These are phyloP conservation scores for Tephrocybe sp. DNA, from an alignment of 768 basidiomycete genomes.

Conservation along the genomic window DNA sequence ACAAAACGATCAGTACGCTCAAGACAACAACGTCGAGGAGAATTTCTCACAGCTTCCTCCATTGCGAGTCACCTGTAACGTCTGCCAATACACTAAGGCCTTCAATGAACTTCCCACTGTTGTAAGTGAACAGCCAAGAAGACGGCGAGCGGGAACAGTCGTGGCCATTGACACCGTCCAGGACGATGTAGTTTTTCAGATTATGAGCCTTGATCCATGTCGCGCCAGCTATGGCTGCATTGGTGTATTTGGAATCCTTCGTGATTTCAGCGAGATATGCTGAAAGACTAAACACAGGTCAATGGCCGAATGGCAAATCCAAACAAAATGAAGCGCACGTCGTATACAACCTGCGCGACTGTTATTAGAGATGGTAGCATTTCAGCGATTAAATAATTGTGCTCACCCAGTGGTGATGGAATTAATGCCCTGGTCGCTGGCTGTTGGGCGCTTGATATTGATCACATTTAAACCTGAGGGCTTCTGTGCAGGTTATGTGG, in stretches of 20 bases:
- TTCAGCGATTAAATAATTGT: too few relatives aligned
- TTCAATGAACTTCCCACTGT: slow-evolving; percentile 54
- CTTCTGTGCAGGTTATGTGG: neutral
- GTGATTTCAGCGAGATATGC: slow-evolving; percentile 49
- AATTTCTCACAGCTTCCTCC: slow-evolving; percentile 38
- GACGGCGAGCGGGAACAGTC: slow-evolving; percentile 48
- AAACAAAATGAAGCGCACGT: slow-evolving; percentile 6
- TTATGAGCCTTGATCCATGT: slow-evolving; percentile 50
- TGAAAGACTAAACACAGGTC: slow-evolving; percentile 34
- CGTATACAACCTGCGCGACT: slow-evolving; percentile 15
- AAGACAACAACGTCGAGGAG: neutral
- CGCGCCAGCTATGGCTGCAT: slow-evolving; percentile 46
- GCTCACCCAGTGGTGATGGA: slow-evolving; percentile 51
- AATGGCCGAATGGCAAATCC: neutral
- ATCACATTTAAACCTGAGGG: neutral
- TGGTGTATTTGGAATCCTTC: slow-evolving; percentile 41
- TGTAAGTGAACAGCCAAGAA: slow-evolving; percentile 53
- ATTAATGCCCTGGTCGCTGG: slow-evolving; percentile 42
- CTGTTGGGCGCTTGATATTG: slow-evolving; percentile 37
- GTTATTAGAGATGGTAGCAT: too few relatives aligned
- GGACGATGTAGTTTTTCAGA: slow-evolving; percentile 41
- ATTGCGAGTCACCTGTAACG: slow-evolving; percentile 40
- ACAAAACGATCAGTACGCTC: neutral
- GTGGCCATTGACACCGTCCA: slow-evolving; percentile 46
- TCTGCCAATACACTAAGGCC: slow-evolving; percentile 45